Evolutionary conservation across 495 filamentous ascomycete genomes (phyloP).

Genomic region (Xylaria cubensis): DNA sequence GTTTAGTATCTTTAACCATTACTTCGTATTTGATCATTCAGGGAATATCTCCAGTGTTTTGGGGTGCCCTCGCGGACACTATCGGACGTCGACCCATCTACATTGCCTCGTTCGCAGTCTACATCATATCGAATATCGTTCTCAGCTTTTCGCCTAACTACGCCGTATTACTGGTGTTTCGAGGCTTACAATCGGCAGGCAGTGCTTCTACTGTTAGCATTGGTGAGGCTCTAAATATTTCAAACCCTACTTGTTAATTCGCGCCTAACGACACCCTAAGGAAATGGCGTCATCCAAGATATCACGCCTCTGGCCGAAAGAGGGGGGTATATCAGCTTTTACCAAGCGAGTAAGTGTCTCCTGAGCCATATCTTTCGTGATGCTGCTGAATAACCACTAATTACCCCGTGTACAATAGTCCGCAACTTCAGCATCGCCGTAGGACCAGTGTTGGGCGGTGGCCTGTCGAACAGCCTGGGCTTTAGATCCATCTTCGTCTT

Average conservation of each 20-base stretch:
- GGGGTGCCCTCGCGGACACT: background rate
- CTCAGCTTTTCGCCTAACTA: background rate
- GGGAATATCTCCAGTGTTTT: background rate
- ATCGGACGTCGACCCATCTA: slow-evolving; percentile 5
- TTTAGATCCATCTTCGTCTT: slow-evolving; percentile 1
- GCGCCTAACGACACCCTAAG: too few relatives aligned
- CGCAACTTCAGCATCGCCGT: slow-evolving; percentile 1
- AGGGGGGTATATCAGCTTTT: background rate
- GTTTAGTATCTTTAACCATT: background rate
- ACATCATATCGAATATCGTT: background rate
- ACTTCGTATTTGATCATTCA: background rate
- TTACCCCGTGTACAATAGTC: background rate
- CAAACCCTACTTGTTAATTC: too few relatives aligned
- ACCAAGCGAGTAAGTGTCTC: background rate
- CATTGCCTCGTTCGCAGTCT: slow-evolving; percentile 1
- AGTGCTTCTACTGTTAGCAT: background rate
- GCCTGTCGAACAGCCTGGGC: background rate
- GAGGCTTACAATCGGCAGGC: background rate
- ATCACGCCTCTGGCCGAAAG: background rate
- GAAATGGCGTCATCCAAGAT: background rate
- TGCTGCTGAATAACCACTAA: background rate
- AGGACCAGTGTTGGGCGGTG: background rate
- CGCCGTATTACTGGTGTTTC: background rate
- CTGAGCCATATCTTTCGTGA: background rate
- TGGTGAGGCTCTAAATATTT: background rate